These are phyloP conservation scores for Acer campestre DNA, from an alignment of 345 rosid genomes.

Conservation along the genomic window DNA sequence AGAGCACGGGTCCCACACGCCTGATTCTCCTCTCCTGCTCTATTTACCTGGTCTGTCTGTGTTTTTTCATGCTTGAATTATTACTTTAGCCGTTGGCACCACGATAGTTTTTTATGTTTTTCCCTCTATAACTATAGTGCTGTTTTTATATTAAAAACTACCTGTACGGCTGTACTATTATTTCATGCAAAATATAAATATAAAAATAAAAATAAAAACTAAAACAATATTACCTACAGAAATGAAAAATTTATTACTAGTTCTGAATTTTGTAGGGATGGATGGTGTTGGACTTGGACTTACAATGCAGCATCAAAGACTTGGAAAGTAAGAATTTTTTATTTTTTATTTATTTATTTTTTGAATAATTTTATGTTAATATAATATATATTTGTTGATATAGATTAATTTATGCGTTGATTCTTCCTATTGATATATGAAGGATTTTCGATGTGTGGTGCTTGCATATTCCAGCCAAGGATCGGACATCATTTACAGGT, in stretches of 20 bases:
- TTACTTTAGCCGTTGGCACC: background rate
- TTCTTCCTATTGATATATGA: background rate
- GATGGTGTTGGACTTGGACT: constrained; percentile 77
- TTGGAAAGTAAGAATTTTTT: constrained; percentile 56
- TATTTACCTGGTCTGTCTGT: constrained; percentile 45
- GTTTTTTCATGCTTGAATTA: background rate
- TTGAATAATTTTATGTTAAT: no score
- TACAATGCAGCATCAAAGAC: constrained; percentile 47
- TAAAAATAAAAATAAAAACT: no score
- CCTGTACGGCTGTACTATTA: no score
- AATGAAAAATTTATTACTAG: background rate
- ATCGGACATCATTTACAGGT: constrained; percentile 72
- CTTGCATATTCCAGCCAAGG: constrained; percentile 78
- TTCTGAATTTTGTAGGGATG: constrained; percentile 39
- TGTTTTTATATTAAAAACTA: no score
- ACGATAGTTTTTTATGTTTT: no score
- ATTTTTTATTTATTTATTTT: no score
- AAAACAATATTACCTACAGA: no score
- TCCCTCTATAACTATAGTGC: background rate
- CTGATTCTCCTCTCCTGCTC: constrained; percentile 52
- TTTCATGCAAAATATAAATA: no score
- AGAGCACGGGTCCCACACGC: constrained; percentile 35
- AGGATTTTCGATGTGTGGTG: constrained; percentile 78
- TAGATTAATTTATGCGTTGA: no score
- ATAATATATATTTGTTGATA: no score